These are phyloP conservation scores for Leptosphaerulina australis DNA, from an alignment of 2,329 filamentous ascomycete species.

Conservation along the genomic window DNA sequence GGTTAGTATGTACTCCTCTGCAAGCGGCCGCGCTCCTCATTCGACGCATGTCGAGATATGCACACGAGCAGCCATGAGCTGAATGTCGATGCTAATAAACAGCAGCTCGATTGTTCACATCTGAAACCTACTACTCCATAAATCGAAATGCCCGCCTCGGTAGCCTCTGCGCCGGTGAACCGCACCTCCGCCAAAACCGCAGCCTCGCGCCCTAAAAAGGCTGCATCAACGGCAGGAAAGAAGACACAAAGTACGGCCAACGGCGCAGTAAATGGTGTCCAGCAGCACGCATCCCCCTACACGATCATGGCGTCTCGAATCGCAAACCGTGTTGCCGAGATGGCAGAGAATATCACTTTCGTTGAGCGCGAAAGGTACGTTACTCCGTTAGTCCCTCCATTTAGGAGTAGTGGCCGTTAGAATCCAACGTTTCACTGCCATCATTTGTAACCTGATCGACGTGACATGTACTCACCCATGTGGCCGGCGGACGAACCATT, in stretches of 20 bases:
- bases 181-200: constrained; percentile 40
- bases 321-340: constrained; percentile 58
- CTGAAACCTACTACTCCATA: not conserved
- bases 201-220: constrained; percentile 42
- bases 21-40: not conserved
- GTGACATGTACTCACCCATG: not conserved
- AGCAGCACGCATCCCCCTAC: constrained; percentile 52
- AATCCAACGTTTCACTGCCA: constrained; percentile 20
- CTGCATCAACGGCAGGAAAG: constrained; percentile 24
- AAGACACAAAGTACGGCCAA: constrained; percentile 33
- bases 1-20: constrained; percentile 24
- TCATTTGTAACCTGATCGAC: constrained; percentile 5
- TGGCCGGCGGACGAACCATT: not conserved
- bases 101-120: no score
- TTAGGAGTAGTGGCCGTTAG: constrained; percentile 24
- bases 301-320: constrained; percentile 59
- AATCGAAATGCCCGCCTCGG: constrained; percentile 44
- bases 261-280: constrained; percentile 36
- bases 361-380: constrained; percentile 52
- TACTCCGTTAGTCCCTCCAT: not conserved
- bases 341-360: constrained; percentile 60
- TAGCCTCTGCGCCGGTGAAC: constrained; percentile 43
- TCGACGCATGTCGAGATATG: constrained; percentile 22
- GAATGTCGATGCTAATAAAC: not conserved
- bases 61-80: constrained; percentile 26